Conservation (phyloP, 176 grass and related monocot species). For the Oryza australiensis region DNA sequence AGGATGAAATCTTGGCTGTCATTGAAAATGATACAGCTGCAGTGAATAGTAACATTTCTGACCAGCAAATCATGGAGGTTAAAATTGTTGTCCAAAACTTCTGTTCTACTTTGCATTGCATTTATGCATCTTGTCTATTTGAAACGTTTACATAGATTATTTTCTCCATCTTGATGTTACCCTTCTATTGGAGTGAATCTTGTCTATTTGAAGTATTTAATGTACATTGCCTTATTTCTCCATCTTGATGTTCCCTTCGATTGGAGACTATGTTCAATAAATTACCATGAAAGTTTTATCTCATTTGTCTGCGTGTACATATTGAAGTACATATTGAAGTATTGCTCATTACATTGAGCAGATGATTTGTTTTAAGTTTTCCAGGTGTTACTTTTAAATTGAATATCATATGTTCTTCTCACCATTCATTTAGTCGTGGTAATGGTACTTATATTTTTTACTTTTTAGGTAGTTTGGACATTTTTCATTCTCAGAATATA, state of each 20-base stretch:
- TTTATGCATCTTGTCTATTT: slow-evolving; percentile 4
- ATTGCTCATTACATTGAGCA: background rate
- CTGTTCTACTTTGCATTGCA: background rate
- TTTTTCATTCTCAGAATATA: slow-evolving; percentile 25
- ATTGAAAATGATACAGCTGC: slow-evolving; percentile 48
- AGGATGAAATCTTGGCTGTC: slow-evolving; percentile 53
- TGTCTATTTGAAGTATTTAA: too few species aligned
- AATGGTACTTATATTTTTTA: background rate
- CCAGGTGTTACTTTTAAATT: slow-evolving; percentile 6
- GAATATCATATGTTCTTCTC: background rate
- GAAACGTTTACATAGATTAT: background rate
- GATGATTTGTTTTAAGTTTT: background rate
- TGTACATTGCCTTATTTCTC: background rate
- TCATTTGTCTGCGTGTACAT: background rate
- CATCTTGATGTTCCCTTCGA: background rate
- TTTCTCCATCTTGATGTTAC: background rate
- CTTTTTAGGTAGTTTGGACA: background rate
- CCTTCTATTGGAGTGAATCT: background rate
- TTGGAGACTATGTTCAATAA: slow-evolving; percentile 3
- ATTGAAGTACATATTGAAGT: background rate
- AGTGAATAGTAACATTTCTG: slow-evolving; percentile 42
- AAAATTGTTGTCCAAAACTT: slow-evolving; percentile 33
- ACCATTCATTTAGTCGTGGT: slow-evolving; percentile 1
- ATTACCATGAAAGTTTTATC: background rate
- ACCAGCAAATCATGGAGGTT: slow-evolving; percentile 58